These are phyloP conservation scores for Glycyrrhiza uralensis DNA, from an alignment of 306 rosid species.

Conservation along the genomic window DNA sequence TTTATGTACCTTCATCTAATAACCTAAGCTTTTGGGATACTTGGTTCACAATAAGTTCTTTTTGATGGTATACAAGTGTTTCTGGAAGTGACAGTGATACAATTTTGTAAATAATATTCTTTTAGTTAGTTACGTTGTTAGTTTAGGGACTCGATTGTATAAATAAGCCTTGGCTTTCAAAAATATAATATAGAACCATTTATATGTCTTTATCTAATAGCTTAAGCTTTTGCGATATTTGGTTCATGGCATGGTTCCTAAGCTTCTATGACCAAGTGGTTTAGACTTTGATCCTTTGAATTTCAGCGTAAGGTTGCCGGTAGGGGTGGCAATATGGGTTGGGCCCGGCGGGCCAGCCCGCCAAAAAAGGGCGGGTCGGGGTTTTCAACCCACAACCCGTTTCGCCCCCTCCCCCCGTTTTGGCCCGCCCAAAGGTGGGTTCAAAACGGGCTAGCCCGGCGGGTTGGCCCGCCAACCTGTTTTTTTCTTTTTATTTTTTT, in stretches of 20 bases:
- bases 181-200: background rate
- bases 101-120: background rate
- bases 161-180: background rate
- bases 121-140: background rate
- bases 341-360: too few relatives aligned
- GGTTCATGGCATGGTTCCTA: background rate
- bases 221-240: background rate
- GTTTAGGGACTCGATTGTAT: background rate
- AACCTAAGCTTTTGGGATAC: background rate
- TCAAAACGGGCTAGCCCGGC: too few relatives aligned
- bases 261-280: background rate
- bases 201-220: background rate
- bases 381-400: too few relatives aligned
- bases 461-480: too few relatives aligned
- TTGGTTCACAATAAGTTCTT: background rate
- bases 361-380: too few relatives aligned
- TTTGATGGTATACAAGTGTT: background rate
- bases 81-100: constrained; percentile 2
- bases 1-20: background rate
- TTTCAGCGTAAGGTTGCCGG: background rate
- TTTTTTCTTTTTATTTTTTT: too few relatives aligned
- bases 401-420: too few relatives aligned
- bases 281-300: background rate
- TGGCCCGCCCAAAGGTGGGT: too few relatives aligned
- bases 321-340: too few relatives aligned